A percentile compares a stretch with the other conserved stretches of the same genome.
Evolutionary conservation across 73 alveolate species (phyloP).

Genomic region (Tetrahymena malaccensis): DNA sequence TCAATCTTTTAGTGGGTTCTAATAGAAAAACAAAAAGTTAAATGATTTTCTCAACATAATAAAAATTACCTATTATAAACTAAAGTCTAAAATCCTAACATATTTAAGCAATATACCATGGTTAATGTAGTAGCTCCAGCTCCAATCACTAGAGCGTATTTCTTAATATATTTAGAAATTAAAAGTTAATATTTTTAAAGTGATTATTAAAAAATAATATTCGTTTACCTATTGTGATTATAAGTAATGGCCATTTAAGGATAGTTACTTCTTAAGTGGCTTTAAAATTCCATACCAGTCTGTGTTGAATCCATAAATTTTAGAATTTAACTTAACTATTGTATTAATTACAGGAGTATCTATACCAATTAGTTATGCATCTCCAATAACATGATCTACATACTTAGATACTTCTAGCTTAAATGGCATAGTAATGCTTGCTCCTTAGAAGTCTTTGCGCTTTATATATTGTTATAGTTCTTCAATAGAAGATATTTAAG

Average conservation of each 20-base stretch:
- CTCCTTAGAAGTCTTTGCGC: constrained; percentile 8
- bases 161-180: not conserved
- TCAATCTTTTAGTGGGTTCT: not conserved
- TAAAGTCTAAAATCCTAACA: not conserved
- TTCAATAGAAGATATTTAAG: not conserved
- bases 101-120: not conserved
- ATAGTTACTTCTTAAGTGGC: not conserved
- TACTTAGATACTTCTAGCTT: constrained; percentile 5
- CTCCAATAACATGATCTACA: not conserved
- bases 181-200: no score
- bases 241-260: not conserved
- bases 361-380: not conserved
- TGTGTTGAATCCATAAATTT: not conserved
- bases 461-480: not conserved
- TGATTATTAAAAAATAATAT: no score
- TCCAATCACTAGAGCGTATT: not conserved
- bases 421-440: constrained; percentile 32
- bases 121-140: not conserved
- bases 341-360: not conserved
- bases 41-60: not conserved
- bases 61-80: not conserved
- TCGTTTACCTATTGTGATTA: not conserved
- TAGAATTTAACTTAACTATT: not conserved
- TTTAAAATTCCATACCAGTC: not conserved
- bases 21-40: not conserved